Conservation (phyloP, 2,329 filamentous ascomycete genomes). For the Colletotrichum spinosum region DNA sequence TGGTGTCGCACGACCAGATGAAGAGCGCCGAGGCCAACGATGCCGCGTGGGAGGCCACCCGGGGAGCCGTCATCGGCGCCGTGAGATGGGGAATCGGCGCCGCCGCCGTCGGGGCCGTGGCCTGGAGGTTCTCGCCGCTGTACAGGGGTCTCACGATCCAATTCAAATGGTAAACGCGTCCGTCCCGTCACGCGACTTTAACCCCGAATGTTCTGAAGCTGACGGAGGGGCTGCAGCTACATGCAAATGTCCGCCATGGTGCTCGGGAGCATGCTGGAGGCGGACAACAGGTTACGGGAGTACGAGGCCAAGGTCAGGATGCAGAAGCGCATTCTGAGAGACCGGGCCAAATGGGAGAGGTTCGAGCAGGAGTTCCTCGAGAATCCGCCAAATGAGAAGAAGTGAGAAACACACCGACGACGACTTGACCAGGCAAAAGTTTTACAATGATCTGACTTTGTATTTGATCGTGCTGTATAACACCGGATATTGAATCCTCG, state of each 20-base stretch:
- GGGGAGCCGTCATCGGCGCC: conserved; percentile 75
- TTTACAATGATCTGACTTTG: conserved; percentile 13
- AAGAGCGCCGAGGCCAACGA: conserved; percentile 74
- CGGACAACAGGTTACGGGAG: conserved; percentile 73
- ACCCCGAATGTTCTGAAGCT: neutral
- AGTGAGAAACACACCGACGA: conserved; percentile 14
- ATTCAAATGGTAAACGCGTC: conserved; percentile 76
- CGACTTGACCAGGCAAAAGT: neutral
- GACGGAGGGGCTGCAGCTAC: conserved; percentile 64
- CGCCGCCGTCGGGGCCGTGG: conserved; percentile 70
- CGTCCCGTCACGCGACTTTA: neutral
- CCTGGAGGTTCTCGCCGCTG: conserved; percentile 74
- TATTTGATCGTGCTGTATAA: conserved; percentile 29
- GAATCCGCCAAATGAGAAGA: conserved; percentile 50
- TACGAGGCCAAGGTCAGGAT: conserved; percentile 76
- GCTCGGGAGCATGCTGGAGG: conserved; percentile 81
- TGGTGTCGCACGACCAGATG: conserved; percentile 67
- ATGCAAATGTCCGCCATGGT: conserved; percentile 89
- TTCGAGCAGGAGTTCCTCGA: conserved; percentile 72
- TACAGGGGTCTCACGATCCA: conserved; percentile 80
- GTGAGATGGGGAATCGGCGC: conserved; percentile 79
- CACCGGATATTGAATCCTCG: conserved; percentile 16
- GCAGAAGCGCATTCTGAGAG: conserved; percentile 71
- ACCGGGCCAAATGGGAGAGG: conserved; percentile 75
- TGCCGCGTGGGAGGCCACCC: conserved; percentile 78